Conservation (phyloP, 176 grass and related monocot species). For the Avena eriantha region DNA sequence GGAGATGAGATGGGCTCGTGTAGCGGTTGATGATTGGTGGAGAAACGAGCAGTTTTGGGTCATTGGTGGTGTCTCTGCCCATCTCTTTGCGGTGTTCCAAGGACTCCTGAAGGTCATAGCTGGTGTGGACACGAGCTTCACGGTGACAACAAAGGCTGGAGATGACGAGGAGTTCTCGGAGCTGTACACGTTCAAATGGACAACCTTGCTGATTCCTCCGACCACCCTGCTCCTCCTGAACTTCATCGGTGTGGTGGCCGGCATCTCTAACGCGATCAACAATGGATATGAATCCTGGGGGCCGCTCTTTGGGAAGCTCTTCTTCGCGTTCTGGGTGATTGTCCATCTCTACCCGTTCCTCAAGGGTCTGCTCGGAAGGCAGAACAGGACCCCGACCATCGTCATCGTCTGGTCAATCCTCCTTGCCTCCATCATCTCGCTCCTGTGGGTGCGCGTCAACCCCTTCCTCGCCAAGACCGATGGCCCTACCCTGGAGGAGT, state of each 20-base stretch:
- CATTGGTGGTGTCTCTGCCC: slow-evolving; percentile 81
- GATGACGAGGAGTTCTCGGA: slow-evolving; percentile 81
- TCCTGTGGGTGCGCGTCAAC: slow-evolving; percentile 86
- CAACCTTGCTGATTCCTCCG: slow-evolving; percentile 68
- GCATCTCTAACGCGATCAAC: slow-evolving; percentile 82
- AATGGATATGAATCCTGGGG: slow-evolving; percentile 89
- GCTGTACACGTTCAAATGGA: slow-evolving; percentile 84
- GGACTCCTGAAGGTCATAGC: slow-evolving; percentile 79
- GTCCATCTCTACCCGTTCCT: slow-evolving; percentile 90
- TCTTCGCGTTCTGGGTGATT: slow-evolving; percentile 93
- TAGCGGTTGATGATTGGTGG: slow-evolving; percentile 85
- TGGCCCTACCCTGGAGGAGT: slow-evolving; percentile 55
- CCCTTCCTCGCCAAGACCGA: slow-evolving; percentile 66
- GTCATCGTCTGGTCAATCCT: slow-evolving; percentile 92
- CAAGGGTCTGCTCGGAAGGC: slow-evolving; percentile 78
- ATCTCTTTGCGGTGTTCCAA: slow-evolving; percentile 83
- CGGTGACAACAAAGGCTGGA: slow-evolving; percentile 73
- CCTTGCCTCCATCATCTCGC: slow-evolving; percentile 80
- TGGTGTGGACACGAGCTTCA: slow-evolving; percentile 88
- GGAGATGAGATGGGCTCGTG: slow-evolving; percentile 75
- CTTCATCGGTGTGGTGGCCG: slow-evolving; percentile 81
- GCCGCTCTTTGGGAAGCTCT: slow-evolving; percentile 80
- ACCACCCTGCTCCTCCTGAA: slow-evolving; percentile 82
- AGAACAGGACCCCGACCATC: slow-evolving; percentile 82
- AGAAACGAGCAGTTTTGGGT: slow-evolving; percentile 92